Evolutionary conservation across 768 basidiomycete genomes (phyloP), one percentile per base, ranked within the genome.

Genomic region (Lactifluus subvellereus): DNA sequence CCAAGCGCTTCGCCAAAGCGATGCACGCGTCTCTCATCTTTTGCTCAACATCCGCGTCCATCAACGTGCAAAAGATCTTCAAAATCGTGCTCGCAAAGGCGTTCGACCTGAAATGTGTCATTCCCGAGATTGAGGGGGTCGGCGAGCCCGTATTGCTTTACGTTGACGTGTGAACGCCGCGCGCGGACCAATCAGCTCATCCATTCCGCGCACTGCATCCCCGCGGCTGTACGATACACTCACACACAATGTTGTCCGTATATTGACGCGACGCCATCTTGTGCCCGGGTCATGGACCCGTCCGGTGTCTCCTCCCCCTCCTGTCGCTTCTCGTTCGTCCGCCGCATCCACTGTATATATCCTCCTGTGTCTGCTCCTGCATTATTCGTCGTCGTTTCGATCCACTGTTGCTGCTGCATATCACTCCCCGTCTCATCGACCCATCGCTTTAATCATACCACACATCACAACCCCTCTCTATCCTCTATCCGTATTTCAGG

Each of bases 1-100:
- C 97, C 49, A 97, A 97, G 75, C 87, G 96, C 69, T 99, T 99
- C 76, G 93, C 95, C 65, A 89, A 91, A 74, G 97, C 97, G 55
- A 99, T 99, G 97, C 95, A 98, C 74, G 95, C 97, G 18, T 96
- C 95, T n/a, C 78, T 99, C 64, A 97, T 99, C 74, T 99, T 98
- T 77, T 99, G 96, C 77, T 98, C 96, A 55, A 99, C 97, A 53
- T 92, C 93, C 53, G 95, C 96, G 67, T 95, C 95, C 65, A 97
- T 98, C 79, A 99, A 99, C 76, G 96, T 99, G 59, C 97, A 99
- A 80, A 99, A 99, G 81, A 96, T 96, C 68, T 96, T 96, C 85
- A 95, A 97, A 80, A 97, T 97, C 74, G 93, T 96, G 50, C 83
- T 96, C 54, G 91, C 93, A 53, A 96, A 98, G 72, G 94, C 95